Evolutionary conservation across 1,284 basidiomycete species (phyloP).

Genomic region (Ceratobasidium sp.): DNA sequence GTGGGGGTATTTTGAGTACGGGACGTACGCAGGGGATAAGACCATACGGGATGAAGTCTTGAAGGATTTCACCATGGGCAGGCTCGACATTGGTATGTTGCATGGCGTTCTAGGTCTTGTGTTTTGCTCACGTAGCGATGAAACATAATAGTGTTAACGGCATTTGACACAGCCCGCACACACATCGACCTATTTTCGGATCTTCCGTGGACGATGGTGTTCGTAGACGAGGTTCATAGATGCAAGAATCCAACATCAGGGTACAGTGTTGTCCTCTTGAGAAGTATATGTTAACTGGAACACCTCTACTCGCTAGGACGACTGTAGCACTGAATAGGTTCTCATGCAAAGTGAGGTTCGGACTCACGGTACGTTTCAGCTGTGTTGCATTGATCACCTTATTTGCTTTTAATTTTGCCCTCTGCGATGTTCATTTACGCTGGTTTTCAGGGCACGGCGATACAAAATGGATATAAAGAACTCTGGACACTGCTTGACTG

Average conservation of each 20-base stretch:
- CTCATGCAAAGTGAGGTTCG: constrained; percentile 73
- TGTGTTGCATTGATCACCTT: background rate
- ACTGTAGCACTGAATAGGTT: constrained; percentile 76
- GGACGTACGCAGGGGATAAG: constrained; percentile 69
- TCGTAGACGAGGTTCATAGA: constrained; percentile 87
- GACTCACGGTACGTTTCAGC: constrained; percentile 68
- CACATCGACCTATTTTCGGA: constrained; percentile 75
- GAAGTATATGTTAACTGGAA: constrained; percentile 13
- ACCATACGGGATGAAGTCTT: constrained; percentile 68
- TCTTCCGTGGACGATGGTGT: constrained; percentile 75
- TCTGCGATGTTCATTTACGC: constrained; percentile 9
- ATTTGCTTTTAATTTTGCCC: background rate
- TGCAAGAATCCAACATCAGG: constrained; percentile 78
- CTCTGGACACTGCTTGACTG: constrained; percentile 87
- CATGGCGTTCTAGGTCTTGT: background rate
- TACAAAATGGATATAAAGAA: constrained; percentile 88
- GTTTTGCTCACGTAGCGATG: constrained; percentile 47
- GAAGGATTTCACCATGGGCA: constrained; percentile 77
- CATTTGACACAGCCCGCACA: constrained; percentile 75
- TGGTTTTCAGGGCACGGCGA: constrained; percentile 70
- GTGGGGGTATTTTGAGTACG: constrained; percentile 88
- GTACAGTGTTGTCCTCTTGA: background rate
- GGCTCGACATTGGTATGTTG: constrained; percentile 76
- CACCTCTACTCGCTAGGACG: constrained; percentile 58
- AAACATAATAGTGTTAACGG: constrained; percentile 70